Evolutionary conservation across 2,329 filamentous ascomycete genomes (phyloP).

Genomic region (Stagonosporopsis cucurbitacearum): DNA sequence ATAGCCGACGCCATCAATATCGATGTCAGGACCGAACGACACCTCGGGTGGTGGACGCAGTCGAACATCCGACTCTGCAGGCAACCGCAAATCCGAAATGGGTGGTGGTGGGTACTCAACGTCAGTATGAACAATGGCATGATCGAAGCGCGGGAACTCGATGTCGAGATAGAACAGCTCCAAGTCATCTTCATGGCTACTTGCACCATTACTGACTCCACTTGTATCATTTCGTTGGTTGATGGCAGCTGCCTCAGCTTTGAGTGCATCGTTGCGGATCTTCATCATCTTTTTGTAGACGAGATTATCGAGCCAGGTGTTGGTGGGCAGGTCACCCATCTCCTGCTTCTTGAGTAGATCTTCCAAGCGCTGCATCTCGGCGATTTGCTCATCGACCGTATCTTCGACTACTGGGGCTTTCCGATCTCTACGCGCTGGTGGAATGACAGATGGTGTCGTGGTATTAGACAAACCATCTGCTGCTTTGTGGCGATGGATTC

Average conservation of each 20-base stretch:
- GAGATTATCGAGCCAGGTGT: slow-evolving; percentile 94
- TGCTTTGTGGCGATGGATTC: slow-evolving; percentile 78
- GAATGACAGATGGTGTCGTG: slow-evolving; percentile 73
- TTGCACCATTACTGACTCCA: slow-evolving; percentile 20
- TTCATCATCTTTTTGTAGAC: slow-evolving; percentile 92
- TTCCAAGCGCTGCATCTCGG: slow-evolving; percentile 89
- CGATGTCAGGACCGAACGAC: slow-evolving; percentile 87
- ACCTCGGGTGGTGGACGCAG: slow-evolving; percentile 86
- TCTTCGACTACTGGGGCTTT: slow-evolving; percentile 57
- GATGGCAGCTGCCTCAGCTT: slow-evolving; percentile 49
- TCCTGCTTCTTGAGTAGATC: slow-evolving; percentile 96
- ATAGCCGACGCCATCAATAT: slow-evolving; percentile 65
- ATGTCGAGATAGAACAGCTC: slow-evolving; percentile 83
- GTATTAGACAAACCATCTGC: slow-evolving; percentile 86
- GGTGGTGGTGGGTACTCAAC: slow-evolving; percentile 88
- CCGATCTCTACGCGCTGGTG: slow-evolving; percentile 60
- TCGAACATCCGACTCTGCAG: slow-evolving; percentile 67
- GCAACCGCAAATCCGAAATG: slow-evolving; percentile 75
- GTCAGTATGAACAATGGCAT: slow-evolving; percentile 93
- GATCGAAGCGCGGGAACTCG: slow-evolving; percentile 93
- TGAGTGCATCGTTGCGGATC: slow-evolving; percentile 52
- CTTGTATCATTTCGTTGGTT: slow-evolving; percentile 27
- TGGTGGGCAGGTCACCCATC: slow-evolving; percentile 91
- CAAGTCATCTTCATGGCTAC: slow-evolving; percentile 55
- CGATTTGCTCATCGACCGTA: slow-evolving; percentile 69